phyloP scores from a whole-genome alignment of 148 eudicot genomes.

The Rheum nobile region DNA sequence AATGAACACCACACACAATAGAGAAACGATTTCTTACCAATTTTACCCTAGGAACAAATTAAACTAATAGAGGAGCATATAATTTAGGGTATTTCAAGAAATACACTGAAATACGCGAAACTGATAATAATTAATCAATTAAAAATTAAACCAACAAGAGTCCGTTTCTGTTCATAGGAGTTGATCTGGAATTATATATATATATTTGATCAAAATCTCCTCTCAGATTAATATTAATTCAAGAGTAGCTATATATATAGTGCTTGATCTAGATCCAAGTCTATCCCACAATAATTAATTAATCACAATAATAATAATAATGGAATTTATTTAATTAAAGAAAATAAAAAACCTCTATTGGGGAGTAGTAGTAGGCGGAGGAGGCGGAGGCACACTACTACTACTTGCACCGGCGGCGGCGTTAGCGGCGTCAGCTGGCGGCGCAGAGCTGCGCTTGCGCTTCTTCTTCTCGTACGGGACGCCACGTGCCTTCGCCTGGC shows the following conservation, averaged over 20 bases:
- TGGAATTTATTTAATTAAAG: not conserved
- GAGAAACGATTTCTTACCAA: too few relatives aligned
- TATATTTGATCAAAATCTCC: not conserved
- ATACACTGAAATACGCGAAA: not conserved
- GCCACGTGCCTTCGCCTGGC: slow-evolving; percentile 1
- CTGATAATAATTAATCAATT: not conserved
- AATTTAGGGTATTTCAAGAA: too few relatives aligned
- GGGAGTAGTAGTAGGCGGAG: not conserved
- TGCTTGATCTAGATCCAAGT: not conserved
- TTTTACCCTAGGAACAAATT: too few relatives aligned
- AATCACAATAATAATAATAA: not conserved
- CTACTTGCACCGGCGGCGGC: not conserved
- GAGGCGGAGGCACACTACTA: not conserved
- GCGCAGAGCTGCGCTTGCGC: not conserved
- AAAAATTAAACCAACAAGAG: not conserved
- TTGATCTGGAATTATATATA: not conserved
- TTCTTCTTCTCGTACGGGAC: slow-evolving; percentile 7
- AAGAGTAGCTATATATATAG: too few relatives aligned
- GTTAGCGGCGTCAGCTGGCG: not conserved
- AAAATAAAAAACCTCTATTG: not conserved
- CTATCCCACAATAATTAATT: not conserved
- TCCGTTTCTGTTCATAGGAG: not conserved
- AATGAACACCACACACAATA: too few relatives aligned
- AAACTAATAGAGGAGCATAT: too few relatives aligned
- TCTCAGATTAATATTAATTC: not conserved